Percentiles rank a stretch among this genome's conserved stretches.
Conservation (phyloP, 257 asterid genomes). For the Coffea canephora region DNA sequence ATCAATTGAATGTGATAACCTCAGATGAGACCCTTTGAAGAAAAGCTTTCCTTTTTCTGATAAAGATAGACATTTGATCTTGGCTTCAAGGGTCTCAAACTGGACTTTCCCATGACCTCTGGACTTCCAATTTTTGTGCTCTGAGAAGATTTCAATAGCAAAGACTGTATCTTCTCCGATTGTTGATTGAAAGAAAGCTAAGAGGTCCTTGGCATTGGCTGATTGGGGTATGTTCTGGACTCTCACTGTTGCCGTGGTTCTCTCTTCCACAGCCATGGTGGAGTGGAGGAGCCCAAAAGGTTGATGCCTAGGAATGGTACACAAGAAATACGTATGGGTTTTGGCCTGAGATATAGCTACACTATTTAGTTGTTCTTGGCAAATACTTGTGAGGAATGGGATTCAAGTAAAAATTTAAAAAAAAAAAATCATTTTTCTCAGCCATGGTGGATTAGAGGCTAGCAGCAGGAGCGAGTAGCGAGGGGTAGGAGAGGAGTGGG, state of each 20-base stretch:
- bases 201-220: constrained; percentile 53
- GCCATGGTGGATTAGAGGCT: too few species aligned
- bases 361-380: too few species aligned
- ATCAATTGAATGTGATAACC: constrained; percentile 41
- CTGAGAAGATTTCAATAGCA: constrained; percentile 77
- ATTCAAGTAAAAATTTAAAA: too few species aligned
- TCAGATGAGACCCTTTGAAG: constrained; percentile 52
- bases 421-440: too few species aligned
- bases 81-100: constrained; percentile 53
- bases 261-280: constrained; percentile 37
- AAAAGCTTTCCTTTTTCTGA: constrained; percentile 42
- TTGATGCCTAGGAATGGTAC: background rate
- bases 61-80: constrained; percentile 42
- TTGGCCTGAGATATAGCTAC: too few species aligned
- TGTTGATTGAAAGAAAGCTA: constrained; percentile 47
- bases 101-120: constrained; percentile 86
- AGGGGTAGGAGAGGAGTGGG: too few species aligned
- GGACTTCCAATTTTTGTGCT: constrained; percentile 78
- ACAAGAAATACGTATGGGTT: too few species aligned
- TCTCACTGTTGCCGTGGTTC: constrained; percentile 51
- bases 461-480: too few species aligned
- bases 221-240: constrained; percentile 55
- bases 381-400: too few species aligned
- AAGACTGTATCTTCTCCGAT: constrained; percentile 55
- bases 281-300: background rate